A percentile compares a stretch with the other conserved stretches of the same genome.
Conservation (phyloP, 441 rosid species). For the Erysimum cheiri region DNA sequence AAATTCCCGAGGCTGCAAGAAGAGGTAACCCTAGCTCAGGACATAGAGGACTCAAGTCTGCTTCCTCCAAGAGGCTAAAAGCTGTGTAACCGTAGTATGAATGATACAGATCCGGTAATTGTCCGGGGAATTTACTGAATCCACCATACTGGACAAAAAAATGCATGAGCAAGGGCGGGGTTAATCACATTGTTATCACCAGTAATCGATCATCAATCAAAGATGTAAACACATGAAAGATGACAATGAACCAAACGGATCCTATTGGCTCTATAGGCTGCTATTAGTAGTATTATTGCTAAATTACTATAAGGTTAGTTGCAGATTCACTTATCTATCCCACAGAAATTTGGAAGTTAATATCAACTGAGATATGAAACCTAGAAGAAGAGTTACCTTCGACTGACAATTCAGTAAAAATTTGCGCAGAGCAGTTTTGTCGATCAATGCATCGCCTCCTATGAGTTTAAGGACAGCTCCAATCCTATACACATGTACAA, state of each 20-base stretch:
- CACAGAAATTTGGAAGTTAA: not conserved
- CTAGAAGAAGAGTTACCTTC: constrained; percentile 58
- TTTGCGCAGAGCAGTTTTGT: constrained; percentile 60
- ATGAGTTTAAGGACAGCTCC: constrained; percentile 77
- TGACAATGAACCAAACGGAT: constrained; percentile 10
- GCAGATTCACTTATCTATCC: not conserved
- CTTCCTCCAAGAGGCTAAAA: constrained; percentile 86
- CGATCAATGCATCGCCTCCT: constrained; percentile 67
- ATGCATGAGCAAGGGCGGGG: constrained; percentile 24
- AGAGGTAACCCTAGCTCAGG: constrained; percentile 78
- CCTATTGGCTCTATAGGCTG: not conserved
- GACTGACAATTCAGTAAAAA: constrained; percentile 84
- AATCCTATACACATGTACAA: constrained; percentile 56
- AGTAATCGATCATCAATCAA: constrained; percentile 2
- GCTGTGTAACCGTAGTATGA: constrained; percentile 86
- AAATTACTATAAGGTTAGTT: not conserved
- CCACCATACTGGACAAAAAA: constrained; percentile 73
- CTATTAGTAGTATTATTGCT: not conserved
- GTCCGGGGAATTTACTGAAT: constrained; percentile 72
- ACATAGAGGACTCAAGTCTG: constrained; percentile 64
- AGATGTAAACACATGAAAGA: constrained; percentile 17
- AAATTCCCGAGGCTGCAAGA: constrained; percentile 53
- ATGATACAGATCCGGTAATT: constrained; percentile 83
- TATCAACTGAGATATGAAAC: constrained; percentile 8
- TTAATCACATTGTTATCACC: constrained; percentile 23